A percentile compares a stretch with the other conserved stretches of the same genome.
phyloP scores from a whole-genome alignment of 306 rosid species.

The Canavalia gladiata region DNA sequence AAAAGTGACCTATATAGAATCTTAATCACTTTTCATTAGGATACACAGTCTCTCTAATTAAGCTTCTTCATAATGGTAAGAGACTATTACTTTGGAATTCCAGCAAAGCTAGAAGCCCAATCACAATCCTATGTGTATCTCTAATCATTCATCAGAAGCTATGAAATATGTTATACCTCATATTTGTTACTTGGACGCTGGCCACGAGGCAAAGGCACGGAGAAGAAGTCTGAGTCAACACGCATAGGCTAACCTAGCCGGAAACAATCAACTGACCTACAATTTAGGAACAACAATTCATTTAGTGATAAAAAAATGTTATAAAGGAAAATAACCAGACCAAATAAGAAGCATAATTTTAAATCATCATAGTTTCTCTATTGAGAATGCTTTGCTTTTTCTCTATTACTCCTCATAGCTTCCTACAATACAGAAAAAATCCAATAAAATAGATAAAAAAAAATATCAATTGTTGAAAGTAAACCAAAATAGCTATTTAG shows the following conservation, averaged over 20 bases:
- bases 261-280: slow-evolving; percentile 90
- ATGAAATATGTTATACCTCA: slow-evolving; percentile 61
- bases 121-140: neutral
- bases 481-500: slow-evolving; percentile 22
- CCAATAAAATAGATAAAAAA: slow-evolving; percentile 36
- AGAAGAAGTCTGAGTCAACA: slow-evolving; percentile 77
- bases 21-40: slow-evolving; percentile 17
- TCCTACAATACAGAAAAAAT: slow-evolving; percentile 61
- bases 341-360: slow-evolving; percentile 53
- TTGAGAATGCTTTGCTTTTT: slow-evolving; percentile 89
- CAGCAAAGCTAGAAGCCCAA: too few relatives aligned
- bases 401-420: slow-evolving; percentile 68
- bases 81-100: neutral
- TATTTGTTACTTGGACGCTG: slow-evolving; percentile 54
- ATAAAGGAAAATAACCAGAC: slow-evolving; percentile 21
- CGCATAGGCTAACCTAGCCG: slow-evolving; percentile 97
- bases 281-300: slow-evolving; percentile 44
- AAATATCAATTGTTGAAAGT: slow-evolving; percentile 27
- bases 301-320: slow-evolving; percentile 32
- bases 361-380: slow-evolving; percentile 98
- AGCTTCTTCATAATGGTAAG: slow-evolving; percentile 20
- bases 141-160: slow-evolving; percentile 16
- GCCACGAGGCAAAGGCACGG: slow-evolving; percentile 50
- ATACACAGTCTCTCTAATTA: neutral
- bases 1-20: slow-evolving; percentile 9